Evolutionary conservation across 2,329 filamentous ascomycete genomes (phyloP).

Genomic region (Ceratocystis cubensis): DNA sequence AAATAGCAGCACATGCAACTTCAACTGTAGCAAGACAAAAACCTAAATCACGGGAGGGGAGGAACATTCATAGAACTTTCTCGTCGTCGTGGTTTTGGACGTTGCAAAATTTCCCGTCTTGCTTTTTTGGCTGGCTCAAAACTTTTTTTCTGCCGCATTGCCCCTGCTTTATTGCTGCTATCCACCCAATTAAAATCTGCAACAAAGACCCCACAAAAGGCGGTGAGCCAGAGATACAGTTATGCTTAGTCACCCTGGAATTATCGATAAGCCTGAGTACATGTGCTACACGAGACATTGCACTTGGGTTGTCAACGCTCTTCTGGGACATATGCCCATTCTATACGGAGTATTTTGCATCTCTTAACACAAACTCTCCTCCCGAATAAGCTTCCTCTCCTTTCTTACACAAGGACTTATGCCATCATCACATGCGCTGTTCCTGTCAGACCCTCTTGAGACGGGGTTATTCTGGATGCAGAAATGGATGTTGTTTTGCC

Average conservation of each 20-base stretch:
- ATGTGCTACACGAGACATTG: background rate
- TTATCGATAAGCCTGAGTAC: constrained; percentile 2
- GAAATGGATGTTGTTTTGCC: background rate
- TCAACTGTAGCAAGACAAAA: background rate
- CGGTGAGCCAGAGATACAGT: constrained; percentile 4
- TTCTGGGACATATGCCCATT: background rate
- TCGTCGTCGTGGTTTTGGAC: constrained; percentile 1
- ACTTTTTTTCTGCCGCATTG: constrained; percentile 22
- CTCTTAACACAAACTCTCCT: too few species aligned
- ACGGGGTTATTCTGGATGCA: background rate
- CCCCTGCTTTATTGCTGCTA: constrained; percentile 6
- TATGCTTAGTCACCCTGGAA: background rate
- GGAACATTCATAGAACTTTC: background rate
- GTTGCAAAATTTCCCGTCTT: constrained; percentile 19
- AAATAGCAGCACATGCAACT: background rate
- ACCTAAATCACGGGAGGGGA: background rate
- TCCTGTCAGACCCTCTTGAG: background rate
- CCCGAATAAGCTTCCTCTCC: too few species aligned
- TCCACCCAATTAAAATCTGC: constrained; percentile 14
- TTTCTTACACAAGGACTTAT: background rate
- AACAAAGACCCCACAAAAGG: constrained; percentile 6
- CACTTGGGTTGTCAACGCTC: background rate
- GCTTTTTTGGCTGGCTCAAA: constrained; percentile 16
- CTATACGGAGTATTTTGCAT: background rate
- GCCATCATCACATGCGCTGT: background rate